Base-by-base conservation (phyloP, 345 rosid species). In the Geranium brycei region DNA sequence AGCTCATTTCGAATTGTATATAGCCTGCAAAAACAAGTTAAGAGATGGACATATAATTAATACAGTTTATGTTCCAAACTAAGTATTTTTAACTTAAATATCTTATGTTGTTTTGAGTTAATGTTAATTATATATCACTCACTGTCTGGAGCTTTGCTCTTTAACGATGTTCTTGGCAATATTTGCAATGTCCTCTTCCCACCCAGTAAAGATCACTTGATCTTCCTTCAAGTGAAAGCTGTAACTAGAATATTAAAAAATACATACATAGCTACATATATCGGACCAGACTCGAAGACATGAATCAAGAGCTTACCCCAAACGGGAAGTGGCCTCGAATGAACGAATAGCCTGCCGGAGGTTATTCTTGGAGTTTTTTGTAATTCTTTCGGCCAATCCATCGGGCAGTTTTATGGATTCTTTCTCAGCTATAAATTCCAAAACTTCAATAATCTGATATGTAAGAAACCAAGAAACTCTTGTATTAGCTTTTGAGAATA, bases 331-430 rank as follows among this genome's bases (percentile, higher is more conserved):
- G 28, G 90, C 90, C 70, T 85, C 87, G 5, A 82, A 79, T 8
- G 87, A 82, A 32, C 84, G 87, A 70, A 85, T 77, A 40, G 90
- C 87, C 74, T 85, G 90, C 17, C 85, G 84, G 16, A 85, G 81
- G 70, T 82, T 80, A 51, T 85, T 82, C 73, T 77, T 80, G 13
- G 87, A 76, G 3, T 69, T 62, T 12, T 63, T 63, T 11, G 83
- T 80, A 8, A 83, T 74, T 61, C 65, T 81, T 56, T 78, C 76
- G 0, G 82, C 85, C 14, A 85, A 72, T 60, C 60, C 17, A 23
- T 3, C 53, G 0, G 86, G 80, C 66, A 85, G 17, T 30, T 66
- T 16, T 71, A 78, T 68, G 62, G 81, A 76, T 74, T 85, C 83
- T 64, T 68, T 70, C 58, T 64, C 58, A 1, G 91, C 91, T 70